phyloP scores from a whole-genome alignment of 2,329 filamentous ascomycete species.

The Aspergillus brasiliensis region DNA sequence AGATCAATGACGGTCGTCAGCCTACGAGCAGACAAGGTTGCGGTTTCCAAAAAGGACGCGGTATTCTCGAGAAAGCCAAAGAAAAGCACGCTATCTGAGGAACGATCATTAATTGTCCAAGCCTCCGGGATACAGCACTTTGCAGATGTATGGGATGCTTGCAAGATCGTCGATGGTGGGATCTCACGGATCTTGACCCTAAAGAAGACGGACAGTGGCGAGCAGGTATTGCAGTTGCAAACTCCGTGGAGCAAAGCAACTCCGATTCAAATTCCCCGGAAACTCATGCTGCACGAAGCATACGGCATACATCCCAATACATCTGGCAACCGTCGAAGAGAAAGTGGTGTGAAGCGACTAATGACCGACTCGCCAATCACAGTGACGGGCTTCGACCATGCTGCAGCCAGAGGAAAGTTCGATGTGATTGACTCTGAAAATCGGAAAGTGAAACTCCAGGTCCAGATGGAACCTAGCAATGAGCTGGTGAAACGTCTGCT shows the following conservation, averaged over 20 bases:
- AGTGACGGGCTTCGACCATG: constrained; percentile 59
- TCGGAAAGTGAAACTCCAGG: constrained; percentile 65
- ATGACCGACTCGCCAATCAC: constrained; percentile 46
- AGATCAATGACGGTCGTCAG: constrained; percentile 69
- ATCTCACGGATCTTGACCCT: constrained; percentile 71
- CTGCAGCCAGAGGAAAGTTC: constrained; percentile 62
- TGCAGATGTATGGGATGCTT: constrained; percentile 71
- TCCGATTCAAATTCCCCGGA: constrained; percentile 63
- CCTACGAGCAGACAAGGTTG: constrained; percentile 56
- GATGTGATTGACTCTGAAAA: constrained; percentile 67
- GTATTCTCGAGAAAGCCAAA: constrained; percentile 31
- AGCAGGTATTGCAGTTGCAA: constrained; percentile 69
- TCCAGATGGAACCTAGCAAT: constrained; percentile 67
- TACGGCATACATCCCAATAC: constrained; percentile 61
- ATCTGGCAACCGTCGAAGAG: constrained; percentile 54
- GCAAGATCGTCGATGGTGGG: constrained; percentile 67
- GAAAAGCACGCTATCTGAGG: constrained; percentile 22
- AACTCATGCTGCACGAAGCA: constrained; percentile 61
- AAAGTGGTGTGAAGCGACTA: constrained; percentile 52
- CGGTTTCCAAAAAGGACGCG: constrained; percentile 29
- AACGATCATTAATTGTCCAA: constrained; percentile 33
- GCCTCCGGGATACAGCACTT: constrained; percentile 58
- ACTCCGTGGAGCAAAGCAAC: constrained; percentile 73
- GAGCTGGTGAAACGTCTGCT: constrained; percentile 64
- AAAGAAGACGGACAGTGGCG: constrained; percentile 65